Evolutionary conservation across 441 rosid species (phyloP), one percentile per base, ranked within the genome.

Genomic region (Populus tomentosa): DNA sequence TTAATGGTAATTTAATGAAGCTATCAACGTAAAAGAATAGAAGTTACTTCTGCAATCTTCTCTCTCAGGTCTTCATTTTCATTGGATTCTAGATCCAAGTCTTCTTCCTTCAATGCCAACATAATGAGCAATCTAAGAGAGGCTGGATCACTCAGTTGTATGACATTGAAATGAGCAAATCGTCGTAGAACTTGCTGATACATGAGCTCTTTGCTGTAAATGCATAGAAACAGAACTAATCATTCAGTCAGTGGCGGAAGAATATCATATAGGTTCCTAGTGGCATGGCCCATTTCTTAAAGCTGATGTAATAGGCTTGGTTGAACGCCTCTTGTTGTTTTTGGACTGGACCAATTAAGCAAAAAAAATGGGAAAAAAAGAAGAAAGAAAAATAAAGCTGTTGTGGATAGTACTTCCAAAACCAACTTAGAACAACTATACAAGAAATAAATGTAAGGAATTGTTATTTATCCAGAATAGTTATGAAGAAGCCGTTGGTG

Each of bases 91-190:
- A 85, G 80, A 80, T 92, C 90, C 77, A 89, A 75, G 78, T 91
- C 98, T 84, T 95, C 99, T 84, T 92, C 98, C 81, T 90, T 89
- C 85, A 95, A 84, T 53, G 99, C 98, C 90, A 95, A 82, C 82
- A 84, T 69, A 74, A 95, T 89, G 83, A 95, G 87, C 82, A 89
- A 97, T 5, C 77, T 71, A 77, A 94, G 42, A 35, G 98, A 90
- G 65, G 98, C 92, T 46, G 95, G 90, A 68, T 94, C 90, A 36
- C 98, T 94, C 53, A 95, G 88, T 82, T 92, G 97, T 78, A 94
- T 89, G 36, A 92, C 97, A 87, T 89, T 92, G 82, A 91, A 94
- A 86, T 91, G 97, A 33, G 93, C 91, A 88, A 95, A 95, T 33
- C 97, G 92, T 30, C 88, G 87, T 63, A 95, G 84, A 63, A 84